Base-by-base conservation (phyloP, 345 rosid species). In the Nasturtium officinale region DNA sequence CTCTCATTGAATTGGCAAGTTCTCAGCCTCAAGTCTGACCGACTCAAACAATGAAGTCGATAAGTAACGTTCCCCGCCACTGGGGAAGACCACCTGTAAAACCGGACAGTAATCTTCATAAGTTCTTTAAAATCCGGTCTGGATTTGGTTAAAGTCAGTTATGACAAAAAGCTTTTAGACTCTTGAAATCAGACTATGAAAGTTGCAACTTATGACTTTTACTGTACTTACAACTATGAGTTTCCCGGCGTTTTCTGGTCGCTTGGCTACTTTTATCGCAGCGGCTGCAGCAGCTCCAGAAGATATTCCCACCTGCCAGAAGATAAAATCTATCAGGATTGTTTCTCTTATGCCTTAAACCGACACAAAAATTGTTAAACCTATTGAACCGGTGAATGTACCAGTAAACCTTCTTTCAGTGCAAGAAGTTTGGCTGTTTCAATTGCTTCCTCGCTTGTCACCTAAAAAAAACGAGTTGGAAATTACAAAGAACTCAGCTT, bases 211-310 rank as follows among this genome's bases (percentile, higher is more conserved):
- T 20, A 13, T 37, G 50, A 61, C n/a, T 30, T 4, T 45, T 62
- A 21, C 18, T 54, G 1, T 15, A 81, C 89, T 85, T 77, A 87
- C 91, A 52, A 80, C 87, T 9, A 87, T 79, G 82, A 87, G 92
- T 43, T 87, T 87, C 57, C 90, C 88, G 15, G 85, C 85, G 71
- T 87, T 84, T 83, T 84, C 90, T 21, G 87, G 87, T 65, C 83
- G 79, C 77, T 84, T 83, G 0, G 88, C 92, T 18, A 84, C 82
- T 74, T 77, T 73, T 30, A 87, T 78, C 18, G 92, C 92, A 1
- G 92, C 90, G 8, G 86, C 82, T 15, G 90, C 85, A 46, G 92
- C 90, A 16, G 88, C 92, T 75, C 90, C 92, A 1, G 92, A 87
- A 7, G 92, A 87, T 77, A 87, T 87, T 26, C 92, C 92, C 9